Evolutionary conservation across 208 protist genomes (phyloP).

Genomic region (Acanthamoeba castellanii): DNA sequence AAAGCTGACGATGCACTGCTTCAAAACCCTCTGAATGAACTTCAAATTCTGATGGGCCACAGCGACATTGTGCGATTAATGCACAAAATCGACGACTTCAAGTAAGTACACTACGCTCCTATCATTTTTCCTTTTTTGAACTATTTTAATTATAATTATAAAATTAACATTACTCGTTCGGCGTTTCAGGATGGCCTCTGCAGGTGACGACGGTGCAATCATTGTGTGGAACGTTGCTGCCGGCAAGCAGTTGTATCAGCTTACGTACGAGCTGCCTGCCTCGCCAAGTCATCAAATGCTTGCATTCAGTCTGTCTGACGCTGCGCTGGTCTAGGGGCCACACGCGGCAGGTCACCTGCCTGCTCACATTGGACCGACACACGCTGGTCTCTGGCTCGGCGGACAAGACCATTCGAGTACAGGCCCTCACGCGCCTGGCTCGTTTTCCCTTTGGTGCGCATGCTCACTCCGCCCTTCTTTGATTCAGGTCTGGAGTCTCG

Average conservation of each 20-base stretch:
- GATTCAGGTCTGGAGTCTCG: conserved; percentile 55
- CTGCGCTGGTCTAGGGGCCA: background rate
- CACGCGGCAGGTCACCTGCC: conserved; percentile 57
- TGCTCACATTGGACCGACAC: conserved; percentile 61
- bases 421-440: too few relatives aligned
- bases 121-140: background rate
- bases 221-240: conserved; percentile 68
- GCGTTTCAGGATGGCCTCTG: conserved; percentile 32
- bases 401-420: conserved; percentile 68
- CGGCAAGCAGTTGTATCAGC: conserved; percentile 42
- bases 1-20: background rate
- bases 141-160: background rate
- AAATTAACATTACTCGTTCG: background rate
- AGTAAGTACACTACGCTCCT: background rate
- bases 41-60: conserved; percentile 68
- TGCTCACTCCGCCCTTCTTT: background rate
- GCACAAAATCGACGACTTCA: conserved; percentile 66
- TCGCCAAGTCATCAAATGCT: background rate
- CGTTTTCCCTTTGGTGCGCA: background rate
- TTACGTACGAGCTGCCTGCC: background rate
- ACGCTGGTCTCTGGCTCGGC: conserved; percentile 71
- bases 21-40: conserved; percentile 56
- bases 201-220: conserved; percentile 33
- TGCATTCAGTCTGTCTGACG: background rate
- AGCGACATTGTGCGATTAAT: conserved; percentile 74